Conservation (phyloP, 331 rosid genomes). For the Malus hybrid region DNA sequence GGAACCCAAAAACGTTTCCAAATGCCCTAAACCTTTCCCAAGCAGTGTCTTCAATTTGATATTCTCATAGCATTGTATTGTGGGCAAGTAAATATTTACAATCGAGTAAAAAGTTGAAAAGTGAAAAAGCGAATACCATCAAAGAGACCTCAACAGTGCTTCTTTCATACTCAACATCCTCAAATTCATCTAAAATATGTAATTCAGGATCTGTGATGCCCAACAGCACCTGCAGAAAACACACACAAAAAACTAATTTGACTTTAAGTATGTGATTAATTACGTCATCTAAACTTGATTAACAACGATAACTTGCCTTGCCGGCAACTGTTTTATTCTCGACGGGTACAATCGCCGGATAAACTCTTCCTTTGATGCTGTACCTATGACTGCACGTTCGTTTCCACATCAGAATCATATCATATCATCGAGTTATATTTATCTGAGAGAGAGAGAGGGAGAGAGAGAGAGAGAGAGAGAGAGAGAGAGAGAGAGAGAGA, state of each 20-base stretch:
- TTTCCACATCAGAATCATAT: too few relatives aligned
- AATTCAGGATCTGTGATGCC: conserved; percentile 63
- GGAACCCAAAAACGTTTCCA: too few relatives aligned
- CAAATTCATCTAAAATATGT: conserved; percentile 58
- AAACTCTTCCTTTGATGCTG: conserved; percentile 74
- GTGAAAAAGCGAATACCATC: conserved; percentile 21
- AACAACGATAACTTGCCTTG: conserved; percentile 23
- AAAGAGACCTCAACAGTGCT: conserved; percentile 48
- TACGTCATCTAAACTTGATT: not conserved
- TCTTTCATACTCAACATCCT: conserved; percentile 75
- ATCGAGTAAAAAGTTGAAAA: not conserved
- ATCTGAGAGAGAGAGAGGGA: not conserved
- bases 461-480: not conserved
- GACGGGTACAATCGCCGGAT: conserved; percentile 85
- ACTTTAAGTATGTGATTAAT: not conserved
- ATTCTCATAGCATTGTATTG: not conserved
- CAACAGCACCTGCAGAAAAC: conserved; percentile 50
- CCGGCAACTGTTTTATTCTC: conserved; percentile 45
- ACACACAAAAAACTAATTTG: too few relatives aligned
- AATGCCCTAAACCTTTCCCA: not conserved
- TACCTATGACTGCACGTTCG: conserved; percentile 28
- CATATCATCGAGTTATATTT: too few relatives aligned
- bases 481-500: not conserved
- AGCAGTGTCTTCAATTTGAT: not conserved
- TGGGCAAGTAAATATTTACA: too few relatives aligned